Conservation (phyloP, 208 protist species). For the Kentomonas sorsogonicus region DNA sequence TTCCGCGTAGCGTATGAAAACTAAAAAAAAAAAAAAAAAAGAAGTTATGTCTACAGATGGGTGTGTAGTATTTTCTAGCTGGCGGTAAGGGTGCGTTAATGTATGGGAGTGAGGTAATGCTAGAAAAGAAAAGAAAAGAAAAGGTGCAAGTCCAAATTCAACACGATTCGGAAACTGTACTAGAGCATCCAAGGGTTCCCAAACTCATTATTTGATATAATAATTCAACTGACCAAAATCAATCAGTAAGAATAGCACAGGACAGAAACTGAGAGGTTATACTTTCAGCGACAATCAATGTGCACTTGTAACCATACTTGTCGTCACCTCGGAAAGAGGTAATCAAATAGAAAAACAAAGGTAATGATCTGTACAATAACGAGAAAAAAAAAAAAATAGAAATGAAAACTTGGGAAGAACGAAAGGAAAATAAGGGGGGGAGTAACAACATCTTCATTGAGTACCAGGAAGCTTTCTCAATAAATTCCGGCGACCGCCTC, state of each 20-base stretch:
- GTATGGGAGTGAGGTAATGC: too few species aligned
- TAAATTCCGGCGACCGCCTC: constrained; percentile 32
- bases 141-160: not conserved
- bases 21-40: not conserved
- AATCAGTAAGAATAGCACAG: not conserved
- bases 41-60: not conserved
- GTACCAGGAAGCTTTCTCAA: not conserved
- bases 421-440: not conserved
- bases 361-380: not conserved
- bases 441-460: not conserved
- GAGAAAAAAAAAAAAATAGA: constrained; percentile 7
- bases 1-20: not conserved
- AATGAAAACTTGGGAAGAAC: not conserved
- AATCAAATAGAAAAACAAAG: not conserved
- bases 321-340: not conserved
- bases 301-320: constrained; percentile 1
- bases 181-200: too few species aligned
- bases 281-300: not conserved
- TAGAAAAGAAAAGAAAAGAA: constrained; percentile 4
- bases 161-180: not conserved
- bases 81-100: too few species aligned
- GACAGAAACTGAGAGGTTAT: not conserved
- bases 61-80: not conserved
- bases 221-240: not conserved
- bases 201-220: not conserved